phyloP scores from a whole-genome alignment of 495 filamentous ascomycete genomes.

The Hypoxylon trugodes region DNA sequence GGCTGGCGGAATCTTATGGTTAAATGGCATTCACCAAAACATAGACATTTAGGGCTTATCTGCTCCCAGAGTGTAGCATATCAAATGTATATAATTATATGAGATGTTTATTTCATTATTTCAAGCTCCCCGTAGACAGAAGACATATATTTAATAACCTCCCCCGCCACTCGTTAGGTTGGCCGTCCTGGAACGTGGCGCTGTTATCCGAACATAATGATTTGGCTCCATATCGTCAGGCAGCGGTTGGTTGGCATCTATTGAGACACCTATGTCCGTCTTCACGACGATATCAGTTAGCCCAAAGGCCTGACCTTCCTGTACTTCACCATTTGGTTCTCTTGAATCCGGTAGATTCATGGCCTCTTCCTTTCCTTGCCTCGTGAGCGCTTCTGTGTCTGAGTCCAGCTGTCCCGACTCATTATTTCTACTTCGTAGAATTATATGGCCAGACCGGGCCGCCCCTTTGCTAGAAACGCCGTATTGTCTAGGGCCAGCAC shows the following conservation, averaged over 20 bases:
- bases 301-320: conserved; percentile 17
- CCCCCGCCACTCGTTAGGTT: conserved; percentile 16
- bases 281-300: conserved; percentile 37
- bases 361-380: conserved; percentile 17
- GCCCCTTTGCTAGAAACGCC: conserved; percentile 29
- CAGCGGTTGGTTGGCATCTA: conserved; percentile 32
- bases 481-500: conserved; percentile 33
- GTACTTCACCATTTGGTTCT: conserved; percentile 9
- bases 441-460: conserved; percentile 29
- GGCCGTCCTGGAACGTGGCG: conserved; percentile 25
- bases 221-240: conserved; percentile 19
- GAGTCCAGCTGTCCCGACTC: conserved; percentile 33
- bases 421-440: conserved; percentile 29
- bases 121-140: neutral
- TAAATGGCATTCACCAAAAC: too few relatives aligned
- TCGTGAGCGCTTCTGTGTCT: conserved; percentile 37
- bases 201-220: conserved; percentile 32
- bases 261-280: conserved; percentile 38
- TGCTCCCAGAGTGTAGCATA: too few relatives aligned
- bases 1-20: too few relatives aligned
- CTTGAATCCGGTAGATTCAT: conserved; percentile 17
- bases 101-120: neutral
- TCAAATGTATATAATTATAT: neutral
- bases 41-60: too few relatives aligned
- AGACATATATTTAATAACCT: conserved; percentile 17